phyloP scores from a whole-genome alignment of 805 yeast genomes.

The Ogataea angusta region DNA sequence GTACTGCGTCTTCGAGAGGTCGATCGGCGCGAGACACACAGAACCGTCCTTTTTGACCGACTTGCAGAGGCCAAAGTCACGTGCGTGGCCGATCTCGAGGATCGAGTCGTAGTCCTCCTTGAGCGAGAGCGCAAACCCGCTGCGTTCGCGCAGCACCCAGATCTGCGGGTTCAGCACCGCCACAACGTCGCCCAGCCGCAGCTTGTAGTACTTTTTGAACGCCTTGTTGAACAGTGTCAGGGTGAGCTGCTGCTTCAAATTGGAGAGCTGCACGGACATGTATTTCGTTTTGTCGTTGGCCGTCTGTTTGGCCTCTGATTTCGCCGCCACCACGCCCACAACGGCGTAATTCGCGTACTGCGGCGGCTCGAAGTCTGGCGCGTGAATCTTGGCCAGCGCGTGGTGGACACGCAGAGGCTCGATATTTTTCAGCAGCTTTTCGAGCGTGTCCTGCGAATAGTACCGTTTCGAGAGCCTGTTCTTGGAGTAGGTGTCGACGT shows the following conservation, averaged over 20 bases:
- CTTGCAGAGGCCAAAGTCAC: slow-evolving; percentile 66
- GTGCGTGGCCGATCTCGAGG: slow-evolving; percentile 70
- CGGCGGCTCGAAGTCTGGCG: slow-evolving; percentile 72
- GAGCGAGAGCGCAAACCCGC: slow-evolving; percentile 52
- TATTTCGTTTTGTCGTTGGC: slow-evolving; percentile 44
- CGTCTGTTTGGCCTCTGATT: slow-evolving; percentile 51
- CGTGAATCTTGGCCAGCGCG: slow-evolving; percentile 58
- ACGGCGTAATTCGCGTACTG: slow-evolving; percentile 73
- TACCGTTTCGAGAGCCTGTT: slow-evolving; percentile 45
- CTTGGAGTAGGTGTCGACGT: slow-evolving; percentile 46
- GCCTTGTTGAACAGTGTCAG: slow-evolving; percentile 65
- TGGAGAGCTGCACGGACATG: slow-evolving; percentile 61
- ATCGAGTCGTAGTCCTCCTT: slow-evolving; percentile 49
- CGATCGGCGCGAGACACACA: slow-evolving; percentile 59
- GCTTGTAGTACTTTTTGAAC: slow-evolving; percentile 67
- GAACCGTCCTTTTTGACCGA: slow-evolving; percentile 43
- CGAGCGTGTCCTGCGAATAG: slow-evolving; percentile 36
- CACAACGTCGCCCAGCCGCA: slow-evolving; percentile 70
- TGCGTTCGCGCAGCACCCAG: slow-evolving; percentile 33
- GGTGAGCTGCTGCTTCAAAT: slow-evolving; percentile 58
- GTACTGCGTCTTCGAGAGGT: slow-evolving; percentile 46
- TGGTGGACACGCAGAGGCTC: slow-evolving; percentile 57
- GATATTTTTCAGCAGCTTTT: slow-evolving; percentile 41
- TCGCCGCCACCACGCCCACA: slow-evolving; percentile 62
- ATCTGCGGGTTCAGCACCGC: slow-evolving; percentile 74